Conservation (phyloP, 1,284 basidiomycete genomes). For the Wallemia hederae region DNA sequence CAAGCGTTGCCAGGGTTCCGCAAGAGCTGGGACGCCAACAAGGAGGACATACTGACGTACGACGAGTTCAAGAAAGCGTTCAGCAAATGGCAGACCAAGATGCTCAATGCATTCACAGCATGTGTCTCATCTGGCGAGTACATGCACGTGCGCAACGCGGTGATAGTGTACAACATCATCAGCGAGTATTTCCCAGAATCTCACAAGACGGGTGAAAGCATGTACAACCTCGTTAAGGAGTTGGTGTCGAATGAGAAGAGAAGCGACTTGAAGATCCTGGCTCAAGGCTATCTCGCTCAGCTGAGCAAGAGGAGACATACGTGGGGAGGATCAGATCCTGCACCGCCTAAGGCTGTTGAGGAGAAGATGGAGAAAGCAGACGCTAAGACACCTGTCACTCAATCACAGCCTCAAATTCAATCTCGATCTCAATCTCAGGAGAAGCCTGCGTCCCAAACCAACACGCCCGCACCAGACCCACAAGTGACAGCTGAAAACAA, state of each 20-base stretch:
- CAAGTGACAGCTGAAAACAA: background rate
- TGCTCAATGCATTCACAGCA: slow-evolving; percentile 2
- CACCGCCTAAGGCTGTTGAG: background rate
- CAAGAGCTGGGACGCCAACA: slow-evolving; percentile 22
- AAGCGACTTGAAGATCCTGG: slow-evolving; percentile 37
- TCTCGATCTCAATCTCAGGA: too few species aligned
- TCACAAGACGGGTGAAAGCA: slow-evolving; percentile 21
- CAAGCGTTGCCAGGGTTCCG: slow-evolving; percentile 54
- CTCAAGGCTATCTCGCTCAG: slow-evolving; percentile 27
- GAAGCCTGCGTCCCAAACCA: too few species aligned
- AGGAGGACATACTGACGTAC: slow-evolving; percentile 5
- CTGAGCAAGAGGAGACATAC: slow-evolving; percentile 11
- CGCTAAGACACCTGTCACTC: background rate
- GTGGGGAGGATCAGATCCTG: slow-evolving; percentile 6
- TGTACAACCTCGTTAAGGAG: slow-evolving; percentile 35
- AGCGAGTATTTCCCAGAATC: slow-evolving; percentile 57
- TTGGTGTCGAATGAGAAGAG: slow-evolving; percentile 37
- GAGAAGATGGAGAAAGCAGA: background rate
- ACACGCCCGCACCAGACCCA: background rate
- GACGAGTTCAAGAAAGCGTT: slow-evolving; percentile 6
- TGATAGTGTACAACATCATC: slow-evolving; percentile 64
- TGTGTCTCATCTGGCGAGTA: slow-evolving; percentile 27
- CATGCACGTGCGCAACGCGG: slow-evolving; percentile 79
- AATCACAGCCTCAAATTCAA: too few species aligned
- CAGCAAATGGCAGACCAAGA: slow-evolving; percentile 10